Conservation (phyloP, 2,329 filamentous ascomycete genomes). For the Arthrobotrys pseudoclavata region DNA sequence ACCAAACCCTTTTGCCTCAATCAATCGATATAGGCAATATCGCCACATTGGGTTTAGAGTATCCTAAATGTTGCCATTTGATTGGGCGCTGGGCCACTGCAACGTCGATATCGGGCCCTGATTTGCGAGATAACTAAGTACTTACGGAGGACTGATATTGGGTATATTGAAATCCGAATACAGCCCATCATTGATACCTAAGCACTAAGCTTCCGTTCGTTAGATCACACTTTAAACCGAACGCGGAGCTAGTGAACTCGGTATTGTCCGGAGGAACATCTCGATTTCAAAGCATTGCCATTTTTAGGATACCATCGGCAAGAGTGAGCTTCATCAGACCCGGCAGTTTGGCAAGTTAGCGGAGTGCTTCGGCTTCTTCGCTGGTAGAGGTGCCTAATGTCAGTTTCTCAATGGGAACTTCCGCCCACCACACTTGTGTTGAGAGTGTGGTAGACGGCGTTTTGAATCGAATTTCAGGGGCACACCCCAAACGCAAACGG, state of each 20-base stretch:
- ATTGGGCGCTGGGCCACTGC: not conserved
- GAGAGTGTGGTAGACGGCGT: constrained; percentile 34
- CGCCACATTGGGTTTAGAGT: not conserved
- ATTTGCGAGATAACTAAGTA: not conserved
- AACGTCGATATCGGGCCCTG: no score
- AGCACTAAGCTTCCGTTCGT: no score
- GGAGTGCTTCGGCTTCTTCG: constrained; percentile 5
- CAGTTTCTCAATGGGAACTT: constrained; percentile 29
- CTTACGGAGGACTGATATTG: no score
- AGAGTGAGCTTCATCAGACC: constrained; percentile 4
- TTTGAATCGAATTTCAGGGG: constrained; percentile 41
- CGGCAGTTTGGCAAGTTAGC: constrained; percentile 20
- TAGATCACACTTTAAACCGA: no score
- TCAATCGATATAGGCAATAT: constrained; percentile 2
- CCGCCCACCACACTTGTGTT: constrained; percentile 32
- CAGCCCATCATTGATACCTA: not conserved
- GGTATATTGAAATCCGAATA: not conserved
- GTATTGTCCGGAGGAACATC: not conserved
- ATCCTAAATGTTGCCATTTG: not conserved
- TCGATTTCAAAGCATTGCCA: not conserved
- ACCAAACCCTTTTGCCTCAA: not conserved
- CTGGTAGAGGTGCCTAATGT: constrained; percentile 34
- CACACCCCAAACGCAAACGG: constrained; percentile 28
- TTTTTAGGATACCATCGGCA: not conserved
- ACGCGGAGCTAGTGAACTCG: not conserved